A percentile compares a stretch with the other conserved stretches of the same genome.
phyloP scores from a whole-genome alignment of 768 basidiomycete genomes.

The Cubamyces lactineus region DNA sequence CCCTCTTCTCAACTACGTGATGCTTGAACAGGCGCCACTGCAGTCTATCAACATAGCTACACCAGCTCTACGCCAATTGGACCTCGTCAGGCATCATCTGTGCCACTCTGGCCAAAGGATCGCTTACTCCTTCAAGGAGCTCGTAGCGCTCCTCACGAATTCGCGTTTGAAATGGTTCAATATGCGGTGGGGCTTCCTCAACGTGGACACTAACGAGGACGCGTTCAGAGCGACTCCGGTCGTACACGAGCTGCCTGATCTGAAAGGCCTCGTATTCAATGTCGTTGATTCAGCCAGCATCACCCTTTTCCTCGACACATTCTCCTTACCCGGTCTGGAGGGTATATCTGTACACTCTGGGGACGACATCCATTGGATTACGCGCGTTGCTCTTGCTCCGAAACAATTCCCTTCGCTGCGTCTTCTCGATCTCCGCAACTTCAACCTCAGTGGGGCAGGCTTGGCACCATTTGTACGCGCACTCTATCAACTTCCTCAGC shows the following conservation, averaged over 20 bases:
- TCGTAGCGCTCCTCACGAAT: conserved; percentile 24
- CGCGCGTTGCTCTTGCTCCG: conserved; percentile 27
- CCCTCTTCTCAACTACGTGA: conserved; percentile 31
- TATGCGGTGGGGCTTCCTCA: conserved; percentile 32
- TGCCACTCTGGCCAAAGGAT: conserved; percentile 21
- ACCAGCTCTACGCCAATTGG: conserved; percentile 30
- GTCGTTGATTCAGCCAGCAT: conserved; percentile 35
- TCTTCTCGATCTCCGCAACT: conserved; percentile 36
- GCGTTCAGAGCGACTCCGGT: conserved; percentile 29
- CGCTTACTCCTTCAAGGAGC: conserved; percentile 32
- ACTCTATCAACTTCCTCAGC: conserved; percentile 33
- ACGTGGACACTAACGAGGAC: conserved; percentile 30
- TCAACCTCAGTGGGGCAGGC: conserved; percentile 35
- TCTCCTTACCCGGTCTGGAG: conserved; percentile 28
- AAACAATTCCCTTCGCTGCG: conserved; percentile 31
- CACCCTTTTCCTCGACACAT: conserved; percentile 36
- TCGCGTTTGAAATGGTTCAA: conserved; percentile 32
- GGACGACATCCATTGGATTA: conserved; percentile 37
- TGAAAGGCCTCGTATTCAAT: conserved; percentile 29
- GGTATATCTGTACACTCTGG: conserved; percentile 33
- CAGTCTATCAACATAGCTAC: conserved; percentile 31
- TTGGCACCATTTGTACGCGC: conserved; percentile 36
- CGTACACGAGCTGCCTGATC: conserved; percentile 25
- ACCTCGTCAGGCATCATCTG: conserved; percentile 33
- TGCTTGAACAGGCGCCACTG: conserved; percentile 36